Evolutionary conservation across 1,284 basidiomycete species (phyloP), one percentile per base, ranked within the genome.

Genomic region (Microbotryum intermedium): DNA sequence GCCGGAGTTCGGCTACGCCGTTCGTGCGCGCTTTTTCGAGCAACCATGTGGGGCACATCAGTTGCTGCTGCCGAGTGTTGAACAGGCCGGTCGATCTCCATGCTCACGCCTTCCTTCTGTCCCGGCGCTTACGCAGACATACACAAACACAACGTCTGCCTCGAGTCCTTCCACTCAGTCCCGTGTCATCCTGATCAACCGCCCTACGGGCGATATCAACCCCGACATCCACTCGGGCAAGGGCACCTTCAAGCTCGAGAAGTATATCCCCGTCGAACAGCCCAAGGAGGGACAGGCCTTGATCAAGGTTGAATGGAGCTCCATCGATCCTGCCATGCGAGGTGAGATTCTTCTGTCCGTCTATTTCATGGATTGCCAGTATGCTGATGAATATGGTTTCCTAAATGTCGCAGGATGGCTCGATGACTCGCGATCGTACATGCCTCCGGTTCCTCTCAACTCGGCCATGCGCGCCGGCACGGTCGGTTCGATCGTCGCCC

Each of bases 241-340:
- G 46, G 71, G 71, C 16, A 73, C 72, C 2, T 74, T 69, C 61
- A 52, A 55, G 45, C 60, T 66, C 51, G 64, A 66, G 53, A 55
- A 60, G 44, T 62, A 59, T 21, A 53, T 67, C 29, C 62, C 64
- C 6, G 50, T 71, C 26, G 55, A 60, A 49, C 59, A 71, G 30
- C 49, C 73, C 61, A 59, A 66, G 28, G 48, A 29, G 3, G 72
- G 67, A 28, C 61, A 73, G 29, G 70, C 71, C 26, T 58, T 74
- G 28, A 65, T 74, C 48, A 62, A 65, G 34, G 71, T 73, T 49
- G 71, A 74, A 58, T 73, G 70, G 55, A 59, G 72, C 54, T 69
- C 66, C 9, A 61, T 75, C n/a, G 74, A 75, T 58, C 74, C 74
- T 20, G 69, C 68, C 8, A 67, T 67, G 66, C 58, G 68, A 20